phyloP scores from a whole-genome alignment of 345 rosid species.

The Dipteronia dyeriana region DNA sequence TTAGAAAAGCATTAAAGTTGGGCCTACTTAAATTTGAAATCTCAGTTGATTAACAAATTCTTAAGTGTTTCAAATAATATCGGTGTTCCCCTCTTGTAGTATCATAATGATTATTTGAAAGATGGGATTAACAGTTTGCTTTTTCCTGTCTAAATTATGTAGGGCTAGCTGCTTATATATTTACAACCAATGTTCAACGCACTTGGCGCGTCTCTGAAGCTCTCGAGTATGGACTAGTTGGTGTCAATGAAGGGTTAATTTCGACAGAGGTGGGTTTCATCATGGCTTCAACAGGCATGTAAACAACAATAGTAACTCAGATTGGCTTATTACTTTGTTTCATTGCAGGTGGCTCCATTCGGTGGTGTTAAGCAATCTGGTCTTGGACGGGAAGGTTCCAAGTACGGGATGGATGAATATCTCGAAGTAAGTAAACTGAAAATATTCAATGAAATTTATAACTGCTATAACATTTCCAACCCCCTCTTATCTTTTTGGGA shows the following conservation, averaged over 20 bases:
- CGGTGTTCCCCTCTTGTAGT: not conserved
- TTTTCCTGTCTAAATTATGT: constrained; percentile 25
- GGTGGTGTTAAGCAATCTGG: constrained; percentile 97
- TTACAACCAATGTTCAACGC: constrained; percentile 81
- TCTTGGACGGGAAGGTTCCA: constrained; percentile 97
- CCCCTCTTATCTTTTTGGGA: not conserved
- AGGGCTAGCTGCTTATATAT: constrained; percentile 95
- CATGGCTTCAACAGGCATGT: not conserved
- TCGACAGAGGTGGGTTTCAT: constrained; percentile 74
- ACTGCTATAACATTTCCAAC: not conserved
- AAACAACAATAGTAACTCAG: not conserved
- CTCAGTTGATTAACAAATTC: not conserved
- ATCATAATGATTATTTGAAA: not conserved
- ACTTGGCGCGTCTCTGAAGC: constrained; percentile 95
- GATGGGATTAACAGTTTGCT: constrained; percentile 15
- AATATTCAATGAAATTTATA: constrained; percentile 2
- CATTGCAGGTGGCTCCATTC: constrained; percentile 89
- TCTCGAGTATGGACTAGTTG: constrained; percentile 88
- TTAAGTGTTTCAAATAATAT: not conserved
- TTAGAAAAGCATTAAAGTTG: not conserved
- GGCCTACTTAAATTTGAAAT: not conserved
- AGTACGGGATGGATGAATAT: constrained; percentile 95
- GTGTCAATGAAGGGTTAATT: constrained; percentile 90
- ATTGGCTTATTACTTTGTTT: constrained; percentile 15
- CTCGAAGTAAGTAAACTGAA: constrained; percentile 57